Percentiles rank a stretch among this genome's conserved stretches.
Evolutionary conservation across 2,329 filamentous ascomycete genomes (phyloP).

Genomic region (Hypoxylon sp.): DNA sequence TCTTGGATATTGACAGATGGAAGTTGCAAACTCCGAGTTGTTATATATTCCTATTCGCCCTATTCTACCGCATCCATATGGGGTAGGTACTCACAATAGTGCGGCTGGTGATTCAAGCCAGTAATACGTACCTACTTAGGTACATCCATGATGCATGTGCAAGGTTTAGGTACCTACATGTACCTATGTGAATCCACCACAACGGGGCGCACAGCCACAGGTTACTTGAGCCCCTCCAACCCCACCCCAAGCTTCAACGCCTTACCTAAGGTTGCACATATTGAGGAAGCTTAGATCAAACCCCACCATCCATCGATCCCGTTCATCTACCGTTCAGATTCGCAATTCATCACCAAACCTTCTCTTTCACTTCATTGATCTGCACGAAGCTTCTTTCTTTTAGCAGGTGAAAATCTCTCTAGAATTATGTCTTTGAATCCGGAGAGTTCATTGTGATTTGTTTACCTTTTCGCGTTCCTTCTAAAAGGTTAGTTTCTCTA

Average conservation of each 20-base stretch:
- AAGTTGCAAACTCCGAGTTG: background rate
- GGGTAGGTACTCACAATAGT: background rate
- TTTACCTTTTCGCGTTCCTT: conserved; percentile 1
- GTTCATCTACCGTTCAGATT: background rate
- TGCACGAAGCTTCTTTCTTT: conserved; percentile 11
- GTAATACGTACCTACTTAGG: background rate
- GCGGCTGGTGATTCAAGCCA: background rate
- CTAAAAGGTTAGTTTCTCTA: conserved; percentile 9
- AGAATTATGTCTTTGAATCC: conserved; percentile 14
- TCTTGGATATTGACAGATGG: background rate
- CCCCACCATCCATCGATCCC: conserved; percentile 10
- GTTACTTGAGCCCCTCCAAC: background rate
- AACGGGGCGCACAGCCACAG: background rate
- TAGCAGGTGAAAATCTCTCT: conserved; percentile 1
- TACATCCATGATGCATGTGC: background rate
- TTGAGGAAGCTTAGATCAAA: background rate
- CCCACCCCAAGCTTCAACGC: background rate
- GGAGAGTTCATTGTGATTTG: conserved; percentile 19
- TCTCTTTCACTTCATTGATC: background rate
- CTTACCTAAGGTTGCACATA: background rate
- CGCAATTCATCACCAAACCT: conserved; percentile 1
- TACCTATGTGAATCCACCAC: background rate
- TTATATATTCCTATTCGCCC: background rate
- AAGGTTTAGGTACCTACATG: background rate
- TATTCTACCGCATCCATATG: background rate